Percentiles rank a stretch among this genome's conserved stretches.
These are phyloP conservation scores for Hypoxylon subgilvum DNA, from an alignment of 495 filamentous ascomycete genomes.

Conservation along the genomic window DNA sequence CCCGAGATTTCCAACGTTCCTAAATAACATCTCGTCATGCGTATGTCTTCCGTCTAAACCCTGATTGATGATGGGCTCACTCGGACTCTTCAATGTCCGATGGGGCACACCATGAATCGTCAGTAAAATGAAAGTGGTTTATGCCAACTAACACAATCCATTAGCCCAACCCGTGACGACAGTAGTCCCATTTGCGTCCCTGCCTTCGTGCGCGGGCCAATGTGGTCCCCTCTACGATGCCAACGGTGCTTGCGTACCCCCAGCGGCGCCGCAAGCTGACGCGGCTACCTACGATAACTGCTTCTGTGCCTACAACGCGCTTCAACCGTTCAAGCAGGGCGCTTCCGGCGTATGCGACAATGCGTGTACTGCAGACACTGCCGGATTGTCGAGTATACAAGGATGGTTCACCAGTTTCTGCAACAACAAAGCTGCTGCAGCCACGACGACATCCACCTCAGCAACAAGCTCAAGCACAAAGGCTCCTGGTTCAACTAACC, in stretches of 20 bases:
- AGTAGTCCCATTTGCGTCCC: constrained; percentile 51
- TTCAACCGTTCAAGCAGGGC: constrained; percentile 51
- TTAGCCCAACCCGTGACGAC: constrained; percentile 44
- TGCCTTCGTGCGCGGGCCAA: constrained; percentile 54
- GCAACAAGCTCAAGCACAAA: constrained; percentile 28
- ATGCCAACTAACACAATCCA: constrained; percentile 4
- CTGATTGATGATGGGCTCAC: background rate
- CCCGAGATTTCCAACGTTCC: background rate
- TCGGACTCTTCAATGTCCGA: background rate
- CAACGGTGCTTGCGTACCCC: constrained; percentile 60
- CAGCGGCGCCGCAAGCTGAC: constrained; percentile 39
- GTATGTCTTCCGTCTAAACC: constrained; percentile 8
- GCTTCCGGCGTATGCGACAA: constrained; percentile 50
- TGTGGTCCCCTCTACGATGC: constrained; percentile 61
- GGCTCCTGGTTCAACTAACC: constrained; percentile 19
- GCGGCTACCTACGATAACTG: constrained; percentile 46
- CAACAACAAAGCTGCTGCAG: constrained; percentile 31
- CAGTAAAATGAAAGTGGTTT: background rate
- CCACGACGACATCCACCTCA: constrained; percentile 34
- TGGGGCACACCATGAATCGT: background rate
- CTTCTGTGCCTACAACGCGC: constrained; percentile 53
- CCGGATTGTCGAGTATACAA: constrained; percentile 51
- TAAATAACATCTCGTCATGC: constrained; percentile 12
- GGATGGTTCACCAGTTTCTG: constrained; percentile 58
- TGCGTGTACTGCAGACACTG: constrained; percentile 42